Conservation (phyloP, 2,329 filamentous ascomycete species). For the Trichoderma sp. region DNA sequence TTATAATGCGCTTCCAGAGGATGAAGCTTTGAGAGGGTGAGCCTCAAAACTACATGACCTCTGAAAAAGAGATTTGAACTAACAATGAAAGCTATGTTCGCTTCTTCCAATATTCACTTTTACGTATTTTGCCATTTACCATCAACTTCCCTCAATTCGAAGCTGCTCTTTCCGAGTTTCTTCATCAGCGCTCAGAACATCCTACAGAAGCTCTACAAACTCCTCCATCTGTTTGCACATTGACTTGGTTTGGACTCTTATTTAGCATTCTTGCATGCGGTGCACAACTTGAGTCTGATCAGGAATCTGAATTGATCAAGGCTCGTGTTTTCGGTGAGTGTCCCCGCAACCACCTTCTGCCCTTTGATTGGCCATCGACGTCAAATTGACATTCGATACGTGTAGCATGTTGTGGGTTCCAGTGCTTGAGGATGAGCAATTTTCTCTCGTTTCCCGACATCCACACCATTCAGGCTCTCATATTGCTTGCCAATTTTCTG, state of each 20-base stretch:
- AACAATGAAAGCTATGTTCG: not conserved
- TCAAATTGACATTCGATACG: not conserved
- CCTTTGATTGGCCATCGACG: not conserved
- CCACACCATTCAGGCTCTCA: slow-evolving; percentile 1
- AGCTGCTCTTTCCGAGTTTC: not conserved
- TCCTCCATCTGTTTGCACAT: not conserved
- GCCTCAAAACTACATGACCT: no score
- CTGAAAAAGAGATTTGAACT: not conserved
- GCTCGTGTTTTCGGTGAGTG: not conserved
- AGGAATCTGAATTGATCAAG: slow-evolving; percentile 1
- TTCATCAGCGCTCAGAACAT: not conserved
- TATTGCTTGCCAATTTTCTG: not conserved
- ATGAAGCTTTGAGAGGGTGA: not conserved
- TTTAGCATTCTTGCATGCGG: not conserved
- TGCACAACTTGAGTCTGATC: not conserved
- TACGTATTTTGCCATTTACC: not conserved
- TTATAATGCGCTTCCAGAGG: not conserved
- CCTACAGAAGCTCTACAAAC: not conserved
- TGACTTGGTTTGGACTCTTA: not conserved
- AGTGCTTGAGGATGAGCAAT: not conserved
- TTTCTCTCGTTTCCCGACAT: not conserved
- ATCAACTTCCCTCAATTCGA: not conserved
- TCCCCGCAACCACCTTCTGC: not conserved
- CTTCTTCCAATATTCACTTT: not conserved
- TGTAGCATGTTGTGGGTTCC: not conserved